Evolutionary conservation across 208 protist species (phyloP).

Genomic region (Novymonas esmeraldas): DNA sequence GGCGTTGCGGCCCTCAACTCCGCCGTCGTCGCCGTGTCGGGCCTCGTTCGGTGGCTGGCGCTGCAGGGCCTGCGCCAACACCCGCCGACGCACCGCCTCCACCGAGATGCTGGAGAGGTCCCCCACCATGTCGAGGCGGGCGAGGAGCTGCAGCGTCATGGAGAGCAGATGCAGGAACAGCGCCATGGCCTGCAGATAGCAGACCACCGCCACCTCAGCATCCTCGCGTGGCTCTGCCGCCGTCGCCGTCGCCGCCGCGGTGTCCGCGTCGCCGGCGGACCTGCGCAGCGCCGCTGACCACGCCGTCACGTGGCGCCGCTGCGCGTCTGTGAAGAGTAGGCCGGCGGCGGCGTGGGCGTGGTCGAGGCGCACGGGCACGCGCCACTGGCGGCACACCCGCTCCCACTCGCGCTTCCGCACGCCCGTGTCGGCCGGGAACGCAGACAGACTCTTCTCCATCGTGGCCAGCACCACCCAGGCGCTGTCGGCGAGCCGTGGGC

Average conservation of each 20-base stretch:
- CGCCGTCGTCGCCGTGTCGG: no score
- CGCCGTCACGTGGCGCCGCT: slow-evolving; percentile 19
- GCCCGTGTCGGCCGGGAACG: slow-evolving; percentile 9
- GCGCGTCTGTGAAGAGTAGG: slow-evolving; percentile 37
- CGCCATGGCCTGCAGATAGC: slow-evolving; percentile 59
- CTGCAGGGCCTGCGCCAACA: slow-evolving; percentile 15
- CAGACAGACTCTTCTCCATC: slow-evolving; percentile 27
- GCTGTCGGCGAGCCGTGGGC: slow-evolving; percentile 49
- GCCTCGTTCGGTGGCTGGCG: background rate
- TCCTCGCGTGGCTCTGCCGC: background rate
- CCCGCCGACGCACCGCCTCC: slow-evolving; percentile 15
- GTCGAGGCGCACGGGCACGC: slow-evolving; percentile 41
- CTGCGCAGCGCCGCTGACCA: slow-evolving; percentile 19
- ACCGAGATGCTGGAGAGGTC: slow-evolving; percentile 20
- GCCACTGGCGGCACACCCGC: slow-evolving; percentile 34
- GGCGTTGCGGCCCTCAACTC: no score
- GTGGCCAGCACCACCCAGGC: slow-evolving; percentile 46
- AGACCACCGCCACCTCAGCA: slow-evolving; percentile 39
- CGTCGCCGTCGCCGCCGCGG: background rate
- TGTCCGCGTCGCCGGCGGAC: background rate
- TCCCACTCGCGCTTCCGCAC: slow-evolving; percentile 34
- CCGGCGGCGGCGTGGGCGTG: slow-evolving; percentile 34
- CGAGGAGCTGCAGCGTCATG: slow-evolving; percentile 35
- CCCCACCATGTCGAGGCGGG: slow-evolving; percentile 43
- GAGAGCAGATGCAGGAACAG: slow-evolving; percentile 71